Base-by-base conservation (phyloP, 2,329 filamentous ascomycete genomes). In the Amylocarpus encephaloides region DNA sequence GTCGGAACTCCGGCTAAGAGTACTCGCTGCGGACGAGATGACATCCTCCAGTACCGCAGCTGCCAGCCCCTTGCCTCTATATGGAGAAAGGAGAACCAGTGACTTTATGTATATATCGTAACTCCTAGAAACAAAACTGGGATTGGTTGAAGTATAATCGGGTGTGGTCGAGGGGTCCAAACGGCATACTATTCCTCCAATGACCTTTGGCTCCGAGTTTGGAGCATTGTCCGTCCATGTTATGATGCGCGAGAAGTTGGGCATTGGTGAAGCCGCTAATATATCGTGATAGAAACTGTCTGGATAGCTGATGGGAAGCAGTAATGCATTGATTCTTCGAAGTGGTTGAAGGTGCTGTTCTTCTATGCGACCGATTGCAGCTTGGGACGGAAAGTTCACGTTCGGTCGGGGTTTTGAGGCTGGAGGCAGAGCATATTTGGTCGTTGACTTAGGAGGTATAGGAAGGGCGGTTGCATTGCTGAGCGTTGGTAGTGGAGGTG, bases 51-150 rank as follows among this genome's bases (percentile, higher is more conserved):
- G 67, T 0, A 80, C 73, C 19, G 77, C 74, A n/a, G 72, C 70
- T 11, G 77, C 78, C 11, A 85, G 71, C 0, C 82, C 82, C 34
- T 82, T 70, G 2, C 70, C 68, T 19, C 82, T 75, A 66, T 83
- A 85, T 0, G 82, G 82, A 6, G 80, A 78, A 11, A 85, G 74
- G 1, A 85, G 71, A 36, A 76, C 76, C 1, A 86, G 73, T 4
- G 79, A 82, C 62, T 83, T 82, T 58, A 86, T 78, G 67, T 86
- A 86, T 6, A 86, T 69, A 52, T 73, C 74, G 52, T 76, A 70
- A 50, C 67, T 59, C n/a, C 49, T 45, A 11, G 55, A 45, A 6
- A 48, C 38, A 34, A 50, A 52, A 26, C 40, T 43, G 40, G 54
- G 58, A 13, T 16, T 41, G 51, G 55, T 42, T 6, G 58, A 33